Conservation (phyloP, 73 alveolate genomes). For the Tetrahymena thermophila region DNA sequence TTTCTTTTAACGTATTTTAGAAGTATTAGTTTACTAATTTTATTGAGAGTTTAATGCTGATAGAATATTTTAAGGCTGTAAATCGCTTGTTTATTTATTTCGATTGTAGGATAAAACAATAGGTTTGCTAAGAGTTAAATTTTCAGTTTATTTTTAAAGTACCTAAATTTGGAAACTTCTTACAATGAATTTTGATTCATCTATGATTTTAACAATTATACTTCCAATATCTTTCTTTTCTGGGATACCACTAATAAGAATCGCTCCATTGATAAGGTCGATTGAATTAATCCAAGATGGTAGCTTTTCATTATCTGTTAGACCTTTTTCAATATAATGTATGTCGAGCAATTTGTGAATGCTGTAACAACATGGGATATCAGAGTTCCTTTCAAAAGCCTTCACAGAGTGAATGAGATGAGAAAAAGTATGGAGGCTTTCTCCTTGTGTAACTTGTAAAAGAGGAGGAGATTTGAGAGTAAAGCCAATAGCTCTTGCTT, state of each 20-base stretch:
- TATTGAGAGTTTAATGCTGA: background rate
- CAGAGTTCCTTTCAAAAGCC: background rate
- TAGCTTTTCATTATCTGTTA: background rate
- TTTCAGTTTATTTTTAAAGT: background rate
- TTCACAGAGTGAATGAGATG: background rate
- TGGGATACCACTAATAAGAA: background rate
- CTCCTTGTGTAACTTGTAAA: background rate
- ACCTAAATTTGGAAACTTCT: background rate
- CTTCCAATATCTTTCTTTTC: background rate
- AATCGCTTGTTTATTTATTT: background rate
- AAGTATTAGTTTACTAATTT: too few relatives aligned
- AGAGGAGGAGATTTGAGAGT: background rate
- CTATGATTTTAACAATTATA: background rate
- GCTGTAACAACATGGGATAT: background rate
- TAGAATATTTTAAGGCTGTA: background rate
- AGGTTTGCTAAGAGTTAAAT: background rate
- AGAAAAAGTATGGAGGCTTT: background rate
- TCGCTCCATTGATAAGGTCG: background rate
- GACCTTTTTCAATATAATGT: background rate
- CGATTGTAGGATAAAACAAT: background rate
- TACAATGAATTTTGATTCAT: background rate
- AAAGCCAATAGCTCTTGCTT: background rate
- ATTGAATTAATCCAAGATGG: background rate
- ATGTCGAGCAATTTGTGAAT: background rate
- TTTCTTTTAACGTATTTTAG: background rate